Conservation (phyloP, 225 moss, liverwort and hornwort species). For the Ulota crispa region DNA sequence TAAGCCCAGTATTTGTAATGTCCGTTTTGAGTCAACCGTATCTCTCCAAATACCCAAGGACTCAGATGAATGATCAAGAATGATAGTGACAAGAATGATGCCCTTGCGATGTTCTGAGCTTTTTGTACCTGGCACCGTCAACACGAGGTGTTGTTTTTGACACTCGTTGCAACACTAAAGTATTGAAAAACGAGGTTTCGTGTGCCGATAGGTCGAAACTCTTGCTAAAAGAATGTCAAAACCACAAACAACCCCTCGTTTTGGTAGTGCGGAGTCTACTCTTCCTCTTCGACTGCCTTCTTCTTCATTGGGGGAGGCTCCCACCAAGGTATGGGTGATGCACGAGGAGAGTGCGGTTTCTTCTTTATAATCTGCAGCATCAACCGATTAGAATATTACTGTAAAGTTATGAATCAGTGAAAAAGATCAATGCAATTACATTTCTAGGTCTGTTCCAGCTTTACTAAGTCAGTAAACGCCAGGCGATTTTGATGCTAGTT, state of each 20-base stretch:
- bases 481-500: background rate
- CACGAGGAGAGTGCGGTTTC: slow-evolving; percentile 33
- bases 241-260: background rate
- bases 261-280: background rate
- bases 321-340: background rate
- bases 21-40: too few species aligned
- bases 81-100: background rate
- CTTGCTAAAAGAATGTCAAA: background rate
- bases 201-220: background rate
- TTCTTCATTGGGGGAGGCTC: slow-evolving; percentile 18
- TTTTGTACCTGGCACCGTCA: background rate
- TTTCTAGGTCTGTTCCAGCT: background rate
- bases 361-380: slow-evolving; percentile 32
- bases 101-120: background rate
- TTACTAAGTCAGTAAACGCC: background rate
- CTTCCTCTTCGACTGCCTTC: slow-evolving; percentile 8
- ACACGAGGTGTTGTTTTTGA: background rate
- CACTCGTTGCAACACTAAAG: background rate
- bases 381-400: background rate
- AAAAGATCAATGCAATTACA: background rate
- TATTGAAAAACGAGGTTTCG: background rate
- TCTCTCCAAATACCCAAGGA: too few species aligned
- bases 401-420: background rate
- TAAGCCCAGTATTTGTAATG: too few species aligned
- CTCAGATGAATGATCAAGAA: too few species aligned